These are phyloP conservation scores for Isatis tinctoria DNA, from an alignment of 345 rosid species.

Conservation along the genomic window DNA sequence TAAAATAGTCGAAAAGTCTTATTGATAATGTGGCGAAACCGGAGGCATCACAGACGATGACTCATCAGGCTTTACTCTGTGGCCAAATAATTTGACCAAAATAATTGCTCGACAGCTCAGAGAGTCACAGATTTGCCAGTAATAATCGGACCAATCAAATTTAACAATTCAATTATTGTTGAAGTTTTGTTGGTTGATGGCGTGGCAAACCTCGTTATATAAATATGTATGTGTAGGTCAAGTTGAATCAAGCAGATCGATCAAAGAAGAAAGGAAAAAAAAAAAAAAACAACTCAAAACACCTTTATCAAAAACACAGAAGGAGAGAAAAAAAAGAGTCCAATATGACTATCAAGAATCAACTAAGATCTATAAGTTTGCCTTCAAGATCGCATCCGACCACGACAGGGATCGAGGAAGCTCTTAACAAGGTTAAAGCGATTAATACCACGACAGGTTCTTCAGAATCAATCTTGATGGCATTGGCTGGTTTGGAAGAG, in stretches of 20 bases:
- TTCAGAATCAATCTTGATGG: constrained; percentile 33
- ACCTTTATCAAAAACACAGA: not conserved
- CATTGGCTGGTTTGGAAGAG: constrained; percentile 46
- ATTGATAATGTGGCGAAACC: constrained; percentile 46
- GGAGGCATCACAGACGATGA: constrained; percentile 45
- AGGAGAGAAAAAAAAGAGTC: not conserved
- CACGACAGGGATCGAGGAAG: constrained; percentile 43
- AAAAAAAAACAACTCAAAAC: constrained; percentile 9
- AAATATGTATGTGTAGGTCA: constrained; percentile 10
- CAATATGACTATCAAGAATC: constrained; percentile 38
- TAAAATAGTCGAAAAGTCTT: constrained; percentile 5
- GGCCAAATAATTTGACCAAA: constrained; percentile 31
- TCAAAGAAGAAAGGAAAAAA: not conserved
- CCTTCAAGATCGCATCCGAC: constrained; percentile 72
- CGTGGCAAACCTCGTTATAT: constrained; percentile 10
- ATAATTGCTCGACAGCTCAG: constrained; percentile 39
- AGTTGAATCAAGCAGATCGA: constrained; percentile 1
- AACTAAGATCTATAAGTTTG: constrained; percentile 61
- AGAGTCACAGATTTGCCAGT: constrained; percentile 7
- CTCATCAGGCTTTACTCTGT: constrained; percentile 30
- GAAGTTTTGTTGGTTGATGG: constrained; percentile 28
- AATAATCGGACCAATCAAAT: constrained; percentile 28
- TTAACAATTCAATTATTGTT: constrained; percentile 29
- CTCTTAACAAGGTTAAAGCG: constrained; percentile 43
- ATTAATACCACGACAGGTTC: constrained; percentile 32